phyloP scores from a whole-genome alignment of 2,329 filamentous ascomycete species.

The Falciphora oryzae region DNA sequence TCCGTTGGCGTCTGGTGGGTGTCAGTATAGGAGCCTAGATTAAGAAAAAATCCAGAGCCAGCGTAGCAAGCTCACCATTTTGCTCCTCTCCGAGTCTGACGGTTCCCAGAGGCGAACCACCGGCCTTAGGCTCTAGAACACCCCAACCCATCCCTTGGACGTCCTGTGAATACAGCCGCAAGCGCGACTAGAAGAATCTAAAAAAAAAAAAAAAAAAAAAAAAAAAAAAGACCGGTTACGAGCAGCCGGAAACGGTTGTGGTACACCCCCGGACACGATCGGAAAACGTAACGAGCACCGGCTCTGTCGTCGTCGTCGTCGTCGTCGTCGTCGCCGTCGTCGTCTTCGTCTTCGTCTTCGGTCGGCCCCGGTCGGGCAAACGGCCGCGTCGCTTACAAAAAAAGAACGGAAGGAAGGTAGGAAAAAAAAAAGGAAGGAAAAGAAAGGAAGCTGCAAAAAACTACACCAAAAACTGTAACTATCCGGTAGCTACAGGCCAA shows the following conservation, averaged over 20 bases:
- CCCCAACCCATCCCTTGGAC: constrained; percentile 5
- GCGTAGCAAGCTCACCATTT: background rate
- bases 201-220: background rate
- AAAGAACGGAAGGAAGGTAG: background rate
- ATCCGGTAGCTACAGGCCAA: background rate
- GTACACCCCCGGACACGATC: no score
- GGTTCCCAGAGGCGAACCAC: constrained; percentile 1
- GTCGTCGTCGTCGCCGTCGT: background rate
- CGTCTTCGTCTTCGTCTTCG: background rate
- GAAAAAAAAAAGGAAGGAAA: background rate
- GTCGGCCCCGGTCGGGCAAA: background rate
- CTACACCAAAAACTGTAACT: constrained; percentile 1
- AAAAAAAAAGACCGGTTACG: background rate
- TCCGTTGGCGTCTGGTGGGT: background rate
- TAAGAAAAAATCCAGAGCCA: no score
- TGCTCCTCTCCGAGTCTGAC: constrained; percentile 2
- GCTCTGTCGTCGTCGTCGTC: background rate
- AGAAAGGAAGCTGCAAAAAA: background rate
- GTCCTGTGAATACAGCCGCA: background rate
- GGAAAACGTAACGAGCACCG: background rate
- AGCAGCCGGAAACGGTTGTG: background rate
- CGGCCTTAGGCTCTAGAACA: background rate
- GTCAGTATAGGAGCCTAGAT: background rate
- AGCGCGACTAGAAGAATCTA: no score
- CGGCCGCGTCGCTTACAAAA: background rate